Base-by-base conservation (phyloP, 1,284 basidiomycete species). In the Pseudozyma hubeiensis region DNA sequence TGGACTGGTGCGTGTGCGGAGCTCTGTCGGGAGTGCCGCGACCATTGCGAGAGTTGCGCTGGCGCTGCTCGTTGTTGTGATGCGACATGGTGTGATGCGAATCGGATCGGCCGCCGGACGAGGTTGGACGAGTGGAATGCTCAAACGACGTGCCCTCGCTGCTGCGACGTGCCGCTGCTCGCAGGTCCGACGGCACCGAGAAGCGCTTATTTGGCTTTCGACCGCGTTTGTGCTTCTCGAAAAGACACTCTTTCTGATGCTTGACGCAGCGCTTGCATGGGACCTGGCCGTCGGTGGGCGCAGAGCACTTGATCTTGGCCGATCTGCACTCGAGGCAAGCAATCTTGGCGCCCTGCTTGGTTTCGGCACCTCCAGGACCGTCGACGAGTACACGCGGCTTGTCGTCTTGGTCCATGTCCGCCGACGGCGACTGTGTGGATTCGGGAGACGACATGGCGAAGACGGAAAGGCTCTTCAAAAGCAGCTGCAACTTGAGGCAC, bases 231-330 rank as follows among this genome's bases (percentile, higher is more conserved):
- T 79, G 77, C 72, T 79, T 79, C 45, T 79, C 77, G 50, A 79
- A 79, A 13, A 78, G 61, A 47, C 77, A 79, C 52, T 79, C 77
- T 37, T 64, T 49, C 24, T 78, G 75, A 55, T 80, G 71, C 33
- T 76, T 63, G 24, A 75, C 62, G 35, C 76, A 80, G 58, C 77
- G 68, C 50, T 75, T 77, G 59, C 78, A 80, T 16, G 78, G 78
- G 17, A 80, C 78, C 34, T 66, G 55, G 3, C 78, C 78, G 45
- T 80, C 78, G 24, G 71, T 79, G 17, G 78, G 78, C 6, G 78
- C 71, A 16, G 78, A 80, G 41, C 78, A 80, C 16, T 76, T 71
- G 66, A 78, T 74, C 58, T 79, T 79, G 45, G 77, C 77, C 17
- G 65, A 67, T 13, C 77, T 68, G 62, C 77, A 79, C 35, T 79